Conservation (phyloP, 345 rosid genomes). For the thale cress (Arabidopsis thaliana) region TAIR10.1 NC_003070.9:9516501-9517000, state of each 20-base stretch:
- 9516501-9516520: conserved; percentile 80
- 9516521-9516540: conserved; percentile 97
- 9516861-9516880: background rate
- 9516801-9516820: conserved; percentile 14
- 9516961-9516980: background rate
- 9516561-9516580: conserved; percentile 96
- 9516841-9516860: background rate
- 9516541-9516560: conserved; percentile 88
- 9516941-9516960: background rate
- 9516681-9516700: conserved; percentile 83
- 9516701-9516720: conserved; percentile 58
- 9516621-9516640: background rate
- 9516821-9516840: background rate
- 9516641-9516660: background rate
- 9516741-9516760: background rate
- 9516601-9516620: background rate
- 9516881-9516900: background rate
- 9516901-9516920: background rate
- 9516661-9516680: conserved; percentile 54
- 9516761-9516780: conserved; percentile 20
- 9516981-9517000: no score
- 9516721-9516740: conserved; percentile 10
- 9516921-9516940: background rate
- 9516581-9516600: conserved; percentile 12
- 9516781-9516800: conserved; percentile 8